Evolutionary conservation across 768 basidiomycete species (phyloP), one percentile per base, ranked within the genome.

Genomic region (Termitomyces heimii): DNA sequence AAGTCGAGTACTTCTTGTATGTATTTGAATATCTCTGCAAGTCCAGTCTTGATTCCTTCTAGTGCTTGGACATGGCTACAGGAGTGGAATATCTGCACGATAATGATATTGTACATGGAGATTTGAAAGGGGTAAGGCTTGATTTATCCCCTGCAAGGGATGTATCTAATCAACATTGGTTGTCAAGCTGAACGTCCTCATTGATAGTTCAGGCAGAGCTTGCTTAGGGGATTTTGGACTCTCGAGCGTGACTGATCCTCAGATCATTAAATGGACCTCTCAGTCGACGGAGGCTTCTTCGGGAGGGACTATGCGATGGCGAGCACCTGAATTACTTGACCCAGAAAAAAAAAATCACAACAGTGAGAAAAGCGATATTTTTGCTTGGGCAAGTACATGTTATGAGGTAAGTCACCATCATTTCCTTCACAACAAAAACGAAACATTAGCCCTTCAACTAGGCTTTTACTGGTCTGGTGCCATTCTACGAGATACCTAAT

Each of bases 1-100:
- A 43, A 61, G 65, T 55, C 65, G 71, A 47, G 56, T 67, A 29
- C 59, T 59, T 26, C 59, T 77, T 62, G 76, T 77, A 58, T 66
- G 69, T 37, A 31, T 34, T n/a, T 42, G 24, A 10, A 28, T 6
- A 53, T 32, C 22, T 22, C 6, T 14, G n/a, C 7, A n/a, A 1
- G 9, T 12, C n/a, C 7, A 20, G 35, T 18, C 16, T 20, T 9
- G 16, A n/a, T 35, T 37, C 16, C 12, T 31, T n/a, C n/a, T 13
- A 56, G 58, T 55, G 63, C 13, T 59, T 58, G 10, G 69, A 71
- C 40, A 60, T 68, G 4, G 68, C 66, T 0, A 48, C 56, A n/a
- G 71, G 71, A 16, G 35, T 72, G 24, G 51, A 64, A 18, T 68
- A 70, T 57, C 60, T 72, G 4, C 71, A 72, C 54, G 29, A 24